Percentiles rank a stretch among this genome's conserved stretches.
These are phyloP conservation scores for Tylopilus felleus DNA, from an alignment of 768 basidiomycete genomes.

Conservation along the genomic window DNA sequence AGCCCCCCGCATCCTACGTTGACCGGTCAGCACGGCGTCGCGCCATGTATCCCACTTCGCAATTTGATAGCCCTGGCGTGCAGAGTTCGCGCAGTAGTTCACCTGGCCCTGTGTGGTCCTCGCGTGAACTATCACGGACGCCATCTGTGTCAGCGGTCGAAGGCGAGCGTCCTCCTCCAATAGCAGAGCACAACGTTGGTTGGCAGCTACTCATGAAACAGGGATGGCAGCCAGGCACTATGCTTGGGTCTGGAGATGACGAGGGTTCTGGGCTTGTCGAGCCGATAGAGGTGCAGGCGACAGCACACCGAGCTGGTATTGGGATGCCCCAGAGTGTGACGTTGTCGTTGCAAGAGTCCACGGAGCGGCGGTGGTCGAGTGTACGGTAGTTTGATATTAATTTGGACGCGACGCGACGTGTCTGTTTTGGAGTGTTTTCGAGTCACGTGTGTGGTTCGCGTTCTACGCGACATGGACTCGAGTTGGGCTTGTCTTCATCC, in stretches of 20 bases:
- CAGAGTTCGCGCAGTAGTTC: conserved; percentile 25
- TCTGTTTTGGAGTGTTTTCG: conserved; percentile 34
- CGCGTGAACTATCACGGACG: conserved; percentile 20
- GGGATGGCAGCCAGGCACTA: conserved; percentile 69
- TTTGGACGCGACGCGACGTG: conserved; percentile 30
- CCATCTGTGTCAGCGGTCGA: conserved; percentile 13
- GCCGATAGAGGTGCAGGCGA: conserved; percentile 50
- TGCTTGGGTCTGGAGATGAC: conserved; percentile 24
- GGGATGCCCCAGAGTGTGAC: conserved; percentile 36
- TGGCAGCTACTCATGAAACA: conserved; percentile 66
- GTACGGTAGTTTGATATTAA: background rate
- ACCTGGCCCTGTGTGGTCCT: conserved; percentile 9
- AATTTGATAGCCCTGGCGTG: conserved; percentile 53
- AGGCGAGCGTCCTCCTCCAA: conserved; percentile 32
- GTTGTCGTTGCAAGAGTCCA: conserved; percentile 24
- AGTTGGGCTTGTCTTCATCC: conserved; percentile 21
- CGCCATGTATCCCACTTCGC: conserved; percentile 50
- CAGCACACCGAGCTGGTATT: conserved; percentile 49
- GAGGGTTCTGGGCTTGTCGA: conserved; percentile 42
- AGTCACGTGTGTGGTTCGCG: conserved; percentile 40
- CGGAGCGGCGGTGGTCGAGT: conserved; percentile 35
- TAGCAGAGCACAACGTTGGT: conserved; percentile 61
- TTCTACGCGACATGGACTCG: conserved; percentile 31
- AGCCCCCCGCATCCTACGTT: conserved; percentile 39
- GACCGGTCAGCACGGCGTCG: conserved; percentile 74